Base-by-base conservation (phyloP, 306 rosid species). In the Trifolium dubium region DNA sequence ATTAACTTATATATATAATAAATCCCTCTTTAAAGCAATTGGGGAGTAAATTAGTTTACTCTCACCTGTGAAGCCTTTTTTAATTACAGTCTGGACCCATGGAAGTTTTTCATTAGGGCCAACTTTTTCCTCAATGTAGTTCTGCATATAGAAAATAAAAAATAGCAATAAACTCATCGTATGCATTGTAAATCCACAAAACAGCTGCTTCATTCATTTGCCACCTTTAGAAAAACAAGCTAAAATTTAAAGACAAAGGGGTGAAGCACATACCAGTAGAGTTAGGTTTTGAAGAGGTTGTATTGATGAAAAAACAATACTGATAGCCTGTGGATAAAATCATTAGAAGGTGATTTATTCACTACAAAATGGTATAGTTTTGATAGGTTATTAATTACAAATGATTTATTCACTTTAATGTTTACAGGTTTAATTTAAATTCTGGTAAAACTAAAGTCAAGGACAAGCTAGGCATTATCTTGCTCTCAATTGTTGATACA, bases 61-160 rank as follows among this genome's bases (percentile, higher is more conserved):
- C 79, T 83, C 79, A 91, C 98, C 95, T 72, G 74, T 58, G 73
- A 94, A 85, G 69, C 97, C 98, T 73, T 79, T 94, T 68, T 63
- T 77, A 37, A 89, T 71, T 71, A 51, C 80, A 74, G 75, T 34
- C 73, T 80, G 80, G 65, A 12, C 83, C 96, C 95, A 91, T 71
- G 80, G 46, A 77, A 82, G 72, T 63, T 71, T 78, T 83, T 80
- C 97, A 55, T 80, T 80, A 3, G 85, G 87, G 65, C 89, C 8
- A 73, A 79, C 79, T 65, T 88, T 91, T 79, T 83, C 86, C 77
- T 69, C 91, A n/a, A 94, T 65, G 85, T 85, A 94, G n/a, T 84
- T 86, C 98, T 91, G 94, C 64, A 77, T 77, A 82, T 61, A 56
- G 53, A 59, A 82, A 80, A 71, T 60, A 37, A 37, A 80, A 56